Evolutionary conservation across 2,329 filamentous ascomycete genomes (phyloP).

Genomic region (Pseudonectria foliicola): DNA sequence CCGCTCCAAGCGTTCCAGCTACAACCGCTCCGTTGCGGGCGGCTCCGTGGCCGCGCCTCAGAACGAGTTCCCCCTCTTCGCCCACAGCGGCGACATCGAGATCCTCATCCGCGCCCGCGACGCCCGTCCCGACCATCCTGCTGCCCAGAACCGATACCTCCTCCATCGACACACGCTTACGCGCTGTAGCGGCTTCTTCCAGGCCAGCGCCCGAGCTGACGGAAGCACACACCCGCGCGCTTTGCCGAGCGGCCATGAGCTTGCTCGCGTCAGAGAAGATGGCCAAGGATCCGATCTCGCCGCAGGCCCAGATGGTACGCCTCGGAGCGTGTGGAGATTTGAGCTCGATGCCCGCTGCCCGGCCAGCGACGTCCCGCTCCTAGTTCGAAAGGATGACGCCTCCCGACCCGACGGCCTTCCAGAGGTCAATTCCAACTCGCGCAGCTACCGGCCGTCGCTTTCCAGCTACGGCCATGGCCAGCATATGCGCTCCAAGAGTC

Average conservation of each 20-base stretch:
- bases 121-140: conserved; percentile 9
- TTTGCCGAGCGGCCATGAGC: conserved; percentile 31
- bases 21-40: conserved; percentile 75
- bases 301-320: conserved; percentile 16
- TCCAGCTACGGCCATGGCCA: conserved; percentile 42
- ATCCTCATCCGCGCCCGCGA: conserved; percentile 63
- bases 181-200: conserved; percentile 90
- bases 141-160: conserved; percentile 68
- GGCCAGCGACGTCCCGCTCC: conserved; percentile 74
- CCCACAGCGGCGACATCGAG: conserved; percentile 86
- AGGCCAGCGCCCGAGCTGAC: conserved; percentile 73
- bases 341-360: conserved; percentile 72
- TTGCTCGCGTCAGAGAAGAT: conserved; percentile 48
- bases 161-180: conserved; percentile 81
- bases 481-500: conserved; percentile 23
- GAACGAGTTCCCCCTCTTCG: conserved; percentile 91
- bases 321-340: conserved; percentile 67
- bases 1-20: conserved; percentile 52
- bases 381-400: conserved; percentile 66
- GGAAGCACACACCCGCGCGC: conserved; percentile 38
- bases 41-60: conserved; percentile 61
- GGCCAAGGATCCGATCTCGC: conserved; percentile 14
- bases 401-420: conserved; percentile 14
- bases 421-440: conserved; percentile 18
- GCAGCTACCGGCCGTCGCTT: conserved; percentile 17